Conservation (phyloP, 2,329 filamentous ascomycete species). For the Hypomyces rosellus region DNA sequence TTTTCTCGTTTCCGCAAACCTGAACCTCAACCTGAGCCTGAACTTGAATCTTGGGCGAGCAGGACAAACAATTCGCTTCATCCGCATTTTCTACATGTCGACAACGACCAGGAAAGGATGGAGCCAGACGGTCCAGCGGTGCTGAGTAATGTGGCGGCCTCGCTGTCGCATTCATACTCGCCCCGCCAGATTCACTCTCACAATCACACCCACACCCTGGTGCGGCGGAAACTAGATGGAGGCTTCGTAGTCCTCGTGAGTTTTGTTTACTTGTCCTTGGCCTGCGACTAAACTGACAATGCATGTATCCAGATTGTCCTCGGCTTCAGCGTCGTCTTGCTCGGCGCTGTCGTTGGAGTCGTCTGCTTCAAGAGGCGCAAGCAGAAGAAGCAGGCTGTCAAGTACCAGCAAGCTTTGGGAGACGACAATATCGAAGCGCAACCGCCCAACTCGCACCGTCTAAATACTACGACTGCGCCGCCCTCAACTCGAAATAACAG, state of each 20-base stretch:
- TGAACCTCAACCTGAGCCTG: too few relatives aligned
- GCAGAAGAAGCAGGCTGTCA: conserved; percentile 11
- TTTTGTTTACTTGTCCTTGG: not conserved
- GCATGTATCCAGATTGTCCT: conserved; percentile 1
- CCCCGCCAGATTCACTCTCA: conserved; percentile 5
- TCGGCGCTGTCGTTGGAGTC: not conserved
- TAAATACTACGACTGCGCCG: conserved; percentile 16
- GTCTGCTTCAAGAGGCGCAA: conserved; percentile 13
- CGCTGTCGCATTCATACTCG: not conserved
- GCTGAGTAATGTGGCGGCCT: not conserved
- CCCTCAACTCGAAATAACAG: not conserved
- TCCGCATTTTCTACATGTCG: too few relatives aligned
- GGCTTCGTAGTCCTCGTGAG: conserved; percentile 13
- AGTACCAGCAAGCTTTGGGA: conserved; percentile 27
- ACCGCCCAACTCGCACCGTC: conserved; percentile 18
- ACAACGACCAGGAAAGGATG: not conserved
- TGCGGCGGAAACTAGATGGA: conserved; percentile 2
- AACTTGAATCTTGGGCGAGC: too few relatives aligned
- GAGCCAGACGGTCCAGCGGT: not conserved
- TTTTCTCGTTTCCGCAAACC: too few relatives aligned
- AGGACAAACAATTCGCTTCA: too few relatives aligned
- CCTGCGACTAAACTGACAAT: not conserved
- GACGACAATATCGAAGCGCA: conserved; percentile 20
- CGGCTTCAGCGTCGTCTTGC: not conserved
- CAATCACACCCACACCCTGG: not conserved